Base-by-base conservation (phyloP, 768 basidiomycete genomes). In the Pleurotus cornucopiae region DNA sequence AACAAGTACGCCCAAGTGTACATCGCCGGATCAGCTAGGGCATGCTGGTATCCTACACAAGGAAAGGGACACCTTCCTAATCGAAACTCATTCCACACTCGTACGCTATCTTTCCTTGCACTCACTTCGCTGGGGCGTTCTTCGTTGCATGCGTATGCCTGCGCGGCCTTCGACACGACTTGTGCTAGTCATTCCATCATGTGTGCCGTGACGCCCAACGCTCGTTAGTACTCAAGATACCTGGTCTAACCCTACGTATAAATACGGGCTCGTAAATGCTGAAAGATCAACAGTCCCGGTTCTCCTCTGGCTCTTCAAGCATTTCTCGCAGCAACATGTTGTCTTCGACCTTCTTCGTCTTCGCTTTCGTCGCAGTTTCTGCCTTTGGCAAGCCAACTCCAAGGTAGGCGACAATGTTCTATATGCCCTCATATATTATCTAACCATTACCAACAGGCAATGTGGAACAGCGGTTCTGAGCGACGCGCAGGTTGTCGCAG, bases 381-480 rank as follows among this genome's bases (percentile, higher is more conserved):
- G 66, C 66, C 9, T 55, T 71, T 37, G 73, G 67, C 12, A 60
- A 61, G 12, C 68, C 71, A 6, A 13, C 38, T 12, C 56, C 66
- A 63, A 55, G 34, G 58, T 16, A 62, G 6, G 55, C 56, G 14
- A 46, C 39, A 14, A 5, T 44, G 46, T 18, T 26, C 38, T 20
- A 21, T 44, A 6, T 14, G 3, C 13, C 38, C 13, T 6, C 4
- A 3, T 16, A 25, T 20, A 18, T 25, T 5, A 47, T 26, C 30
- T 14, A 13, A 12, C 51, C 56, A 41, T 43, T 51, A 6, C 60
- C 45, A 21, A 65, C 46, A 75, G 74, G 61, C 56, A 56, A n/a
- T 80, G 79, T 57, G 78, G 76, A 47, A 73, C 69, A 9, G 57
- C 57, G 54, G 68, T 74, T 57, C 39, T 53, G 6, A 71, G 67